Evolutionary conservation across 2,329 filamentous ascomycete genomes (phyloP).

Genomic region (Ilyonectria robusta): DNA sequence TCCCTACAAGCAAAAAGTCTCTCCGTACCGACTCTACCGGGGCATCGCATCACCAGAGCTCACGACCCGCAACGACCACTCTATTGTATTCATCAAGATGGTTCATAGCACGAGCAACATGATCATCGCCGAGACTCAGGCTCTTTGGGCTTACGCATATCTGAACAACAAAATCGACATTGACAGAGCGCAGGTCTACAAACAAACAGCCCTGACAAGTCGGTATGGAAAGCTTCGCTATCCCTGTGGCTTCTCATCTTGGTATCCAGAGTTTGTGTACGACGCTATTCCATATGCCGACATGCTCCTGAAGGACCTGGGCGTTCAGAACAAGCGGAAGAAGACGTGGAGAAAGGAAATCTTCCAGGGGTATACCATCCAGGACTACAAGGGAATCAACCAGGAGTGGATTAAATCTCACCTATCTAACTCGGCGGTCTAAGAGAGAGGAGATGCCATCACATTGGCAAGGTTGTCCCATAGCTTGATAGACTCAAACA

Average conservation of each 20-base stretch:
- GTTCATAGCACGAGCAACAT: conserved; percentile 17
- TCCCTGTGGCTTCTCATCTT: neutral
- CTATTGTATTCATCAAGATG: conserved; percentile 37
- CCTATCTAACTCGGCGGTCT: neutral
- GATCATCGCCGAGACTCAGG: conserved; percentile 17
- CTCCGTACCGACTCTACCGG: neutral
- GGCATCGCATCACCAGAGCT: conserved; percentile 40
- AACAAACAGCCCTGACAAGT: neutral
- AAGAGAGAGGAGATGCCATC: neutral
- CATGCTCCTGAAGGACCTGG: neutral
- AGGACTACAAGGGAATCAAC: neutral
- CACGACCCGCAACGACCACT: conserved; percentile 12
- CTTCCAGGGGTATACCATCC: neutral
- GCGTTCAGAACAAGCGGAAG: neutral
- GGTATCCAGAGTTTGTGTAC: neutral
- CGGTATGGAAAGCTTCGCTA: neutral
- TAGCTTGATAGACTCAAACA: conserved; percentile 40
- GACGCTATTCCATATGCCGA: neutral
- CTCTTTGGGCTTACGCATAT: conserved; percentile 5
- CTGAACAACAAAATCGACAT: neutral
- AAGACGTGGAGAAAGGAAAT: neutral
- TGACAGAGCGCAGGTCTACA: neutral
- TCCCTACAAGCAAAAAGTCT: neutral
- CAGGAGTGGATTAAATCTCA: neutral
- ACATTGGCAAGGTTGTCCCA: conserved; percentile 40